phyloP scores from a whole-genome alignment of 345 rosid species.

The Eucalyptus camaldulensis region DNA sequence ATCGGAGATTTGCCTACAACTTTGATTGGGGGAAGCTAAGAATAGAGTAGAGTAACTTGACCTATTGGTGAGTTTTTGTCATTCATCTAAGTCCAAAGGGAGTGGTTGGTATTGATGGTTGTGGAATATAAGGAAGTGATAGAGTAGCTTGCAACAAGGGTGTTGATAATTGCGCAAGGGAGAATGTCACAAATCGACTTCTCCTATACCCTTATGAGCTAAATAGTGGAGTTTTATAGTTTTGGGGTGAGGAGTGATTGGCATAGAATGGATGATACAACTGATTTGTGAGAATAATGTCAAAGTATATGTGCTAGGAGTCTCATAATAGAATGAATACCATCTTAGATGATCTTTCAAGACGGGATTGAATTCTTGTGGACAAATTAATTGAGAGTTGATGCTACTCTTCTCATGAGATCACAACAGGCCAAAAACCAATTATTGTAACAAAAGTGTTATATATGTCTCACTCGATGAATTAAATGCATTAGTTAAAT shows the following conservation, averaged over 20 bases:
- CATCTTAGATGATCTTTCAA: neutral
- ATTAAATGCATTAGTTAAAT: no score
- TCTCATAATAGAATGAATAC: neutral
- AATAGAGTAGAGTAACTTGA: neutral
- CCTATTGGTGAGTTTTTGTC: neutral
- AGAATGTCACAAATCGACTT: neutral
- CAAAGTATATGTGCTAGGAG: accelerated
- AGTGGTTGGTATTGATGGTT: neutral
- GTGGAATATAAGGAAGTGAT: neutral
- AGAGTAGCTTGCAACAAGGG: neutral
- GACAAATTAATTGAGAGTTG: accelerated
- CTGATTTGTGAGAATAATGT: accelerated
- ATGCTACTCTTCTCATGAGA: accelerated
- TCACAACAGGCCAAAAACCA: accelerated
- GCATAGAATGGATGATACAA: neutral
- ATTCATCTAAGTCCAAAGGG: accelerated
- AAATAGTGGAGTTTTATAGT: neutral
- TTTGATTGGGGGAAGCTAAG: neutral
- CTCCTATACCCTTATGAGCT: accelerated
- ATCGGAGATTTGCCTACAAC: accelerated
- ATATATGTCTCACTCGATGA: accelerated
- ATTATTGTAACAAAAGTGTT: neutral
- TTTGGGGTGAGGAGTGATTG: neutral
- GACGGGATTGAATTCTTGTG: accelerated
- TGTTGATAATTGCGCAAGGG: accelerated